Conservation (phyloP, 352 stramenopile genomes). For the Phytophthora palmivora region DNA sequence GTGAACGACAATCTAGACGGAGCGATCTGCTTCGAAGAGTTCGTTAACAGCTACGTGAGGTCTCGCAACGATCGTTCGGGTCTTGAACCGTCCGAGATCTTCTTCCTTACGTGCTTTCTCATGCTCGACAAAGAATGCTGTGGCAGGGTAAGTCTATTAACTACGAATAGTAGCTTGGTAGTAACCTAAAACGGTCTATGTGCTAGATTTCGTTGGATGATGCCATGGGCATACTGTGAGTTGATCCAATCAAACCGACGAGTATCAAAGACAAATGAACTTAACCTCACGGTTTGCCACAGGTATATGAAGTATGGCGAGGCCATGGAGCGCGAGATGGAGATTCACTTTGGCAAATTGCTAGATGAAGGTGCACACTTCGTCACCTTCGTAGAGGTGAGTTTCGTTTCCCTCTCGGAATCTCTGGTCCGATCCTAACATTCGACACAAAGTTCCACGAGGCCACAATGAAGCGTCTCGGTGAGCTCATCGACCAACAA, state of each 20-base stretch:
- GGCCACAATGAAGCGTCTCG: constrained; percentile 57
- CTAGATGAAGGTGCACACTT: constrained; percentile 69
- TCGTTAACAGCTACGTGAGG: constrained; percentile 76
- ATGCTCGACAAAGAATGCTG: constrained; percentile 83
- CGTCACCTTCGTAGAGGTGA: constrained; percentile 70
- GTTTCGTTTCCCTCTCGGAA: background rate
- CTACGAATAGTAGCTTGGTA: background rate
- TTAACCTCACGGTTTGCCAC: background rate
- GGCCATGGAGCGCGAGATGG: constrained; percentile 84
- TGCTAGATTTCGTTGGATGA: constrained; percentile 77
- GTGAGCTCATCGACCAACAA: constrained; percentile 74
- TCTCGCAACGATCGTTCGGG: constrained; percentile 67
- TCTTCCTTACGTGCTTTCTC: constrained; percentile 85
- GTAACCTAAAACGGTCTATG: background rate
- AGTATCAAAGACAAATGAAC: background rate
- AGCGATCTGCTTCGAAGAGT: constrained; percentile 77
- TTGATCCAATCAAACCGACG: background rate
- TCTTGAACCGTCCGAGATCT: constrained; percentile 75
- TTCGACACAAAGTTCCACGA: constrained; percentile 55
- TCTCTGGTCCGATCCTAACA: background rate
- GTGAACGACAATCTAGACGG: constrained; percentile 84
- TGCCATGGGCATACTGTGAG: constrained; percentile 79
- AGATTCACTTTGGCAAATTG: constrained; percentile 71
- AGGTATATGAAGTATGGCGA: constrained; percentile 81
- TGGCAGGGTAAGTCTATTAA: constrained; percentile 52